Evolutionary conservation across 345 rosid species (phyloP), one percentile per base, ranked within the genome.

Genomic region (Erysimum cheiranthoides): DNA sequence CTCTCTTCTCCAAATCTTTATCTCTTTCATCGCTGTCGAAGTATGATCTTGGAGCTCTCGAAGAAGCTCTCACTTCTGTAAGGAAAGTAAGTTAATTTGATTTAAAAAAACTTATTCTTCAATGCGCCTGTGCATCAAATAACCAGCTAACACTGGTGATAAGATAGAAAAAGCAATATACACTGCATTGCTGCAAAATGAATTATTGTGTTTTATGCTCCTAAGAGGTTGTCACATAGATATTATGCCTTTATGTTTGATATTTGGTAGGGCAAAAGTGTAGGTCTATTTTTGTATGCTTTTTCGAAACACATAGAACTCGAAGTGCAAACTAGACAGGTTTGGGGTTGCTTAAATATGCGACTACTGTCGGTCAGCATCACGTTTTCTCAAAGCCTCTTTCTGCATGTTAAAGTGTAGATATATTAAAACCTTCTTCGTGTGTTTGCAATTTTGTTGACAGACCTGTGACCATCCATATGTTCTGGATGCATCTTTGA

Each of bases 391-490:
- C 21, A 31, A 51, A 50, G 38, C 49, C 47, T 32, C 68, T 65
- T 56, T 71, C n/a, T 58, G 68, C 49, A 54, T 78, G n/a, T 63
- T 43, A 40, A 18, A 49, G 42, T 58, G 56, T 52, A 32, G 42
- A 71, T 38, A 71, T 72, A 42, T 39, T 71, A 17, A 53, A 42
- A 58, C 68, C 57, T 71, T 70, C 59, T 35, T 60, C 45, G 0
- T 46, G 38, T 70, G 78, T 30, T 76, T 14, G 39, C 67, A 68
- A 61, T 18, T 74, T 79, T 73, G 21, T 66, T 65, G 79, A 73
- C 97, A 95, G 99, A 88, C 90, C 82, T 95, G 98, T 81, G 93
- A 92, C 81, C 96, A 92, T 82, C 98, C 99, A 12, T 90, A 89
- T 81, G 70, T 83, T 73, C 68, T 74, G 84, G 90, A 92, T 84